Evolutionary conservation across 805 yeast species (phyloP).

Genomic region (Candida verbasci): DNA sequence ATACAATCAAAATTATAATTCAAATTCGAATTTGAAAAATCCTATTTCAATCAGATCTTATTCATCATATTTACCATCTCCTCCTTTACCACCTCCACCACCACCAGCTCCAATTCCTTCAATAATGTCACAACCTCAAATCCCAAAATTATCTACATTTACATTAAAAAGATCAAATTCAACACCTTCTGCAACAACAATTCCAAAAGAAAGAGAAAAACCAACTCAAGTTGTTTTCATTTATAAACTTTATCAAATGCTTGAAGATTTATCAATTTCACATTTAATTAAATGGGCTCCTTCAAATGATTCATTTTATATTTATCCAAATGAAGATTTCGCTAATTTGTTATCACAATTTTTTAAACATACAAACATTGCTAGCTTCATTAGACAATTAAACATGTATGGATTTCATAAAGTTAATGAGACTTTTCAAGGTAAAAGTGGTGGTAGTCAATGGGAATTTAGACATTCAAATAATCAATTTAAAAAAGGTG

Average conservation of each 20-base stretch:
- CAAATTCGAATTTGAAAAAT: background rate
- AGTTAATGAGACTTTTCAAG: conserved; percentile 37
- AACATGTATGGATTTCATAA: conserved; percentile 46
- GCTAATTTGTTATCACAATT: conserved; percentile 63
- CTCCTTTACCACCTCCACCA: background rate
- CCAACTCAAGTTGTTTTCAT: conserved; percentile 55
- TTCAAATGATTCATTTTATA: conserved; percentile 64
- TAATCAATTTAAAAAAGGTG: conserved; percentile 76
- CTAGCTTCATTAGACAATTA: conserved; percentile 39
- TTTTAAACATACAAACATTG: conserved; percentile 43
- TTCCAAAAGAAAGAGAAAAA: conserved; percentile 2
- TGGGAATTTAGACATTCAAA: conserved; percentile 93
- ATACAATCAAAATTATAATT: background rate
- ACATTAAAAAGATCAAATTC: conserved; percentile 1
- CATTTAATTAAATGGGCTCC: conserved; percentile 87
- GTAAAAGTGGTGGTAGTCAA: conserved; percentile 7
- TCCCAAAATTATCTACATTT: too few species aligned
- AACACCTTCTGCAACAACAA: conserved; percentile 1
- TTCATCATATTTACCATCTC: background rate
- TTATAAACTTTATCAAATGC: conserved; percentile 86
- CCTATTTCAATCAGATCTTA: background rate
- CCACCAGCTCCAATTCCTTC: background rate
- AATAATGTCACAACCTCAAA: background rate
- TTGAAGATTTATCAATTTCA: conserved; percentile 67
- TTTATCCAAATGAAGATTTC: conserved; percentile 85